Evolutionary conservation across 805 yeast genomes (phyloP), one percentile per base, ranked within the genome.

Genomic region (Yamadazyma nakazawae): DNA sequence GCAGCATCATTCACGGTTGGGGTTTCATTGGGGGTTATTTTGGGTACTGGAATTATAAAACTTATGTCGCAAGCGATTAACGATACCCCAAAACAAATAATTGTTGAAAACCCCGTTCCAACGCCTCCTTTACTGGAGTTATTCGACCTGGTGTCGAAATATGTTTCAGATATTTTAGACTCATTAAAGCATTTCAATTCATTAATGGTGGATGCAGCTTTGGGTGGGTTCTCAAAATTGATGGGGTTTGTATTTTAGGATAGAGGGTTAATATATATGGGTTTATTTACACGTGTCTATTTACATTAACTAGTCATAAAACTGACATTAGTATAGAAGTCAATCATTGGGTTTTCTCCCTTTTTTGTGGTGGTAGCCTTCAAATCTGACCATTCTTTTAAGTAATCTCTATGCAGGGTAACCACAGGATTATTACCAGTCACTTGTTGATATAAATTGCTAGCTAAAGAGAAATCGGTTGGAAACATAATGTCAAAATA

Each of bases 401-500:
- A 61, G 52, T 86, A 88, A 14, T 81, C 86, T 7, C 71, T 64
- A 63, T 88, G 95, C 32, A 81, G 64, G 36, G 78, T 71, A 0
- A 78, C 76, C 44, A 66, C 67, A 13, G 83, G 75, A 2, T 74
- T 61, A 54, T 79, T 84, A 0, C 89, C 89, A 17, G 83, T 77
- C 13, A 86, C 78, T 50, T 78, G 77, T 14, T 71, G 68, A 59
- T 88, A 89, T 49, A 88, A 50, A 41, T 82, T 84, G 35, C 78
- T 72, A 3, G 82, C 80, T 8, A 81, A 67, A 7, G 67, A 65
- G 62, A 88, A 89, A 57, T 88, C 85, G 0, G 96, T 88, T 9
- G 95, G 88, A 58, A 88, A 88, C 84, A 87, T 81, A 42, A 88
- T 88, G 62, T 88, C 96, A 60, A 87, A 88, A 58, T 76, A 85